These are phyloP conservation scores for Cercospora zeina DNA, from an alignment of 2,329 filamentous ascomycete genomes.

Conservation along the genomic window DNA sequence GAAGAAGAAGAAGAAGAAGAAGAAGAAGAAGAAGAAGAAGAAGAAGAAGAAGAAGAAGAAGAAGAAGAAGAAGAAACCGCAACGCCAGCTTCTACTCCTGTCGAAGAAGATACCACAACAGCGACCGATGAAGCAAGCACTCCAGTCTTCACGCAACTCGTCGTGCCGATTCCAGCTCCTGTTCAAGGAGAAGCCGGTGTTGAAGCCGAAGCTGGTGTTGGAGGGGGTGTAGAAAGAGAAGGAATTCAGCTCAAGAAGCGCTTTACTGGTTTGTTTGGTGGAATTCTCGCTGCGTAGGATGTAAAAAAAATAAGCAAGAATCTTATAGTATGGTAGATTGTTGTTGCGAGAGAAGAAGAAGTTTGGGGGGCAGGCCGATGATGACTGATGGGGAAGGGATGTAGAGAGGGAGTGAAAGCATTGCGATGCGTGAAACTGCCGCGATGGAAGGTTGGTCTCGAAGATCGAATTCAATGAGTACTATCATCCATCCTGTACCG, in stretches of 20 bases:
- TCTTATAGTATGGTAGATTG: no score
- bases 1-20: no score
- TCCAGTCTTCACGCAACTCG: neutral
- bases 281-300: no score
- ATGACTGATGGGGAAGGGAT: no score
- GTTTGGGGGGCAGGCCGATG: no score
- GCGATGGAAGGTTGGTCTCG: neutral
- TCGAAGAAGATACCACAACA: neutral
- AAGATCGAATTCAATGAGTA: neutral
- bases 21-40: no score
- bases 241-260: neutral
- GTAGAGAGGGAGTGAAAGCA: no score
- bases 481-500: neutral
- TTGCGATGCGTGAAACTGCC: no score
- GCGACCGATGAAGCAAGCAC: neutral
- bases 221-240: neutral
- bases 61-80: neutral
- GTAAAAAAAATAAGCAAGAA: no score
- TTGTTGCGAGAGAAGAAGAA: no score
- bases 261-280: neutral
- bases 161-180: conserved; percentile 1
- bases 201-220: neutral
- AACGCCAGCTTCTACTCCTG: neutral
- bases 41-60: no score
- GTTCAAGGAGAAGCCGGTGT: neutral